Evolutionary conservation across 2,329 filamentous ascomycete genomes (phyloP), one percentile per base, ranked within the genome.

Genomic region (Chrysoporthe deuterocubensis): DNA sequence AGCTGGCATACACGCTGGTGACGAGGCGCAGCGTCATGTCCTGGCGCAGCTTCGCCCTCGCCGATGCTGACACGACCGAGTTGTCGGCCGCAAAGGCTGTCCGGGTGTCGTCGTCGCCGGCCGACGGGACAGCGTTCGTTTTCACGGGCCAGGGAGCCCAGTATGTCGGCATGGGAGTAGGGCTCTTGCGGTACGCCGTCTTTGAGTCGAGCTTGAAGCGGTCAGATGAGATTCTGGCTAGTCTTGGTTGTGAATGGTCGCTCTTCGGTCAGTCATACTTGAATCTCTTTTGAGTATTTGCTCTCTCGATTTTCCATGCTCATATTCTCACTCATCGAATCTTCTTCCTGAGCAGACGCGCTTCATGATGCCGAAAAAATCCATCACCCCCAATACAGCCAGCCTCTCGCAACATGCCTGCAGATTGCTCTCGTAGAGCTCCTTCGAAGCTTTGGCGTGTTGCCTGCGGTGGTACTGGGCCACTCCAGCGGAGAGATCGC

Each of bases 401-500:
- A 66, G 26, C 63, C n/a, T n/a, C n/a, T n/a, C n/a, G n/a, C 67
- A 2, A 14, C 62, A 11, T 66, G 59, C n/a, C 16, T 68, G 26
- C 79, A 81, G 50, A 65, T 80, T 8, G 78, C 74, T 0, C 70
- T 81, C 2, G 72, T 80, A 1, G 75, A 78, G 14, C 73, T 80
- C 0, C 66, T 80, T 0, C 61, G 65, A 18, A 73, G 69, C 4
- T 75, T 79, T 5, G 50, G 64, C 1, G 21, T 66, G 1, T 16
- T n/a, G 5, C 67, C 77, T 0, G 67, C 65, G 0, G 75, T 74
- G 0, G 76, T 79, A 0, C 66, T 78, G 0, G 77, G 78, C 1
- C 78, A 80, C 62, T 80, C 78, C 0, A 76, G 74, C 0, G 78
- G 78, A 6, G 79, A 81, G 50, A 79, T 80, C 46, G 78, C 78